Evolutionary conservation across 768 basidiomycete species (phyloP).

Genomic region (Amanita muscaria): DNA sequence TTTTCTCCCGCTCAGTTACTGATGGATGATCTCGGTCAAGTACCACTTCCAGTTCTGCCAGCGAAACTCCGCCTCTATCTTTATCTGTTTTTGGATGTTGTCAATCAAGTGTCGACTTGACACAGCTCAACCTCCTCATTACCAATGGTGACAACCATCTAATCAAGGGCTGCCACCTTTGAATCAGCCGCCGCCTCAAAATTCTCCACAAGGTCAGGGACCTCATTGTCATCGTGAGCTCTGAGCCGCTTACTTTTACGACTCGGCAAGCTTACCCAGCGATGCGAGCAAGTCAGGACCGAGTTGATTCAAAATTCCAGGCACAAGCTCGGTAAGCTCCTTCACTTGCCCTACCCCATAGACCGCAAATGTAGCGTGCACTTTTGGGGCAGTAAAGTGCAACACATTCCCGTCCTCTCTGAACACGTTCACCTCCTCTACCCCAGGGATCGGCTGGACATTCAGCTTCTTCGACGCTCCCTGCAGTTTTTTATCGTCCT

Average conservation of each 20-base stretch:
- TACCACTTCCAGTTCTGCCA: too few species aligned
- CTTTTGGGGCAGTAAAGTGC: slow-evolving; percentile 94
- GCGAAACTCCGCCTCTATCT: too few species aligned
- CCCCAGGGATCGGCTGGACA: slow-evolving; percentile 88
- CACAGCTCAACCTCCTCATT: too few species aligned
- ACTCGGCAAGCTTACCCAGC: slow-evolving; percentile 94
- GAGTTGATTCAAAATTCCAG: slow-evolving; percentile 97
- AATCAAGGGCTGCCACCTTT: slow-evolving; percentile 31
- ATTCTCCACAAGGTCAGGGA: slow-evolving; percentile 95
- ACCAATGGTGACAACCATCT: too few species aligned
- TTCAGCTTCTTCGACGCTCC: slow-evolving; percentile 96
- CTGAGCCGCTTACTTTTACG: slow-evolving; percentile 61
- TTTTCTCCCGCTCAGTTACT: too few species aligned
- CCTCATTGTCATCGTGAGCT: slow-evolving; percentile 85
- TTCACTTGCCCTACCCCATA: slow-evolving; percentile 94
- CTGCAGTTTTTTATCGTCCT: slow-evolving; percentile 97
- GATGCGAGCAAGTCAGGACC: slow-evolving; percentile 97
- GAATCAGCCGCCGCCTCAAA: slow-evolving; percentile 72
- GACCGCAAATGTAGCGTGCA: slow-evolving; percentile 96
- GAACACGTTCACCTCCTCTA: slow-evolving; percentile 99
- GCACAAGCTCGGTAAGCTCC: slow-evolving; percentile 98
- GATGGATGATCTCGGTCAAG: too few species aligned
- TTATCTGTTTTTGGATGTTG: too few species aligned
- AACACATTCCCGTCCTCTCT: slow-evolving; percentile 96
- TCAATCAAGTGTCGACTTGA: too few species aligned